Percentiles rank a stretch among this genome's conserved stretches.
These are phyloP conservation scores for Wickerhamomyces silvicola DNA, from an alignment of 805 yeast genomes.

Conservation along the genomic window DNA sequence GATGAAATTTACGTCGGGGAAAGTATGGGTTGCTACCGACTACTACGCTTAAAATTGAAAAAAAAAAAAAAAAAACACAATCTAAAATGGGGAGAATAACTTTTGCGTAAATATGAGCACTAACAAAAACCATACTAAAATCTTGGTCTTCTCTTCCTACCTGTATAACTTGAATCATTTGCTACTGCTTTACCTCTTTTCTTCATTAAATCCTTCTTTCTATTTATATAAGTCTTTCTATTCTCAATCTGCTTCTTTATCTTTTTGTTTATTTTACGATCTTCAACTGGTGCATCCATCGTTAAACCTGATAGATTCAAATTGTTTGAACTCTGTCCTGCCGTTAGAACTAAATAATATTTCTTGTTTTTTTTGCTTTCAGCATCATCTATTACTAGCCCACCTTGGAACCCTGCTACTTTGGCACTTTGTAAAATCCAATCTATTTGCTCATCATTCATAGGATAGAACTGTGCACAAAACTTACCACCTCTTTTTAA, in stretches of 20 bases:
- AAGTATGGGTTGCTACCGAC: no score
- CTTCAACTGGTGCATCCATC: slow-evolving; percentile 59
- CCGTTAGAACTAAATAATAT: slow-evolving; percentile 82
- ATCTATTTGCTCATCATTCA: slow-evolving; percentile 78
- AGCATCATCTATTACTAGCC: slow-evolving; percentile 88
- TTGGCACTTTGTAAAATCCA: slow-evolving; percentile 79
- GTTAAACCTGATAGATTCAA: slow-evolving; percentile 75
- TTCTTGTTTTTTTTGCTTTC: slow-evolving; percentile 89
- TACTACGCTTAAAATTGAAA: no score
- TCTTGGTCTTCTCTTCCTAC: slow-evolving; percentile 67
- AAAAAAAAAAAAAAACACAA: no score
- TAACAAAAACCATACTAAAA: slow-evolving; percentile 32
- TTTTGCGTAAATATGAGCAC: neutral
- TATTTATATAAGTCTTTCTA: slow-evolving; percentile 69
- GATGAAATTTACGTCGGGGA: slow-evolving; percentile 1
- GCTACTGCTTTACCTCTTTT: slow-evolving; percentile 90
- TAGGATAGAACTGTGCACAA: slow-evolving; percentile 95
- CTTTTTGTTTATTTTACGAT: slow-evolving; percentile 29
- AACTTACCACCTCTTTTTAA: slow-evolving; percentile 93
- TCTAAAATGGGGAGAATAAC: neutral
- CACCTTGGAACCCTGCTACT: slow-evolving; percentile 94
- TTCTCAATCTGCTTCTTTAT: slow-evolving; percentile 52
- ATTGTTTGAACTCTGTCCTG: slow-evolving; percentile 71
- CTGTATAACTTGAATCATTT: slow-evolving; percentile 84
- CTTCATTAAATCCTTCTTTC: slow-evolving; percentile 92